Conservation (phyloP, 495 filamentous ascomycete species). For the Hamigera avellanea region DNA sequence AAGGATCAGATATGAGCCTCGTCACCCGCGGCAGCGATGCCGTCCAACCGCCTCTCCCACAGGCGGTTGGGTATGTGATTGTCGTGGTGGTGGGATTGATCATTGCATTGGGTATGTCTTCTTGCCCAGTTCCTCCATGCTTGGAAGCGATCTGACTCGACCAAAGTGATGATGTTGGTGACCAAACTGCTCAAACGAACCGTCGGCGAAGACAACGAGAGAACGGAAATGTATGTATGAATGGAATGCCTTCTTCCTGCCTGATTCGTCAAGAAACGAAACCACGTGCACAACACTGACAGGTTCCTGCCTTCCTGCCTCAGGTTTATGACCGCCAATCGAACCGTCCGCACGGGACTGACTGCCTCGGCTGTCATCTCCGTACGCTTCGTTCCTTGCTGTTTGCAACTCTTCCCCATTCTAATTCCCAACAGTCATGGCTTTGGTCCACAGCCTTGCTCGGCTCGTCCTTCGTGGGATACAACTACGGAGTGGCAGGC, state of each 20-base stretch:
- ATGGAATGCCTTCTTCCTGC: too few species aligned
- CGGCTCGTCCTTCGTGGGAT: constrained; percentile 20
- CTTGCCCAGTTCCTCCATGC: background rate
- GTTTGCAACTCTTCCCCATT: background rate
- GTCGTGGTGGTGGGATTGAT: constrained; percentile 21
- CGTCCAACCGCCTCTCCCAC: constrained; percentile 22
- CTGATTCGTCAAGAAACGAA: too few species aligned
- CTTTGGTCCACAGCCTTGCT: constrained; percentile 24
- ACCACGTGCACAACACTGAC: too few species aligned
- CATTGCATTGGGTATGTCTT: constrained; percentile 16
- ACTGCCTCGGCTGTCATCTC: constrained; percentile 29
- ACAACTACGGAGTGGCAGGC: constrained; percentile 22
- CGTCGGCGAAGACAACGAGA: constrained; percentile 27
- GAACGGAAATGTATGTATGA: constrained; percentile 28
- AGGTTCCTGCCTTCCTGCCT: too few species aligned
- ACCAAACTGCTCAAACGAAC: constrained; percentile 24
- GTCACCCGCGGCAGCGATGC: too few species aligned
- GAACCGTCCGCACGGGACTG: constrained; percentile 24
- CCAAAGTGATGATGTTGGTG: constrained; percentile 23
- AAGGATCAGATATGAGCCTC: too few species aligned
- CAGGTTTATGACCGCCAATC: constrained; percentile 30
- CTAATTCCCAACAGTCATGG: constrained; percentile 15
- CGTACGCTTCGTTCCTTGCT: constrained; percentile 8
- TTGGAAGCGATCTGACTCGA: background rate
- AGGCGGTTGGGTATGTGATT: constrained; percentile 26